A percentile compares a stretch with the other conserved stretches of the same genome.
Conservation (phyloP, 2,329 filamentous ascomycete genomes). For the Gremmenia infestans region DNA sequence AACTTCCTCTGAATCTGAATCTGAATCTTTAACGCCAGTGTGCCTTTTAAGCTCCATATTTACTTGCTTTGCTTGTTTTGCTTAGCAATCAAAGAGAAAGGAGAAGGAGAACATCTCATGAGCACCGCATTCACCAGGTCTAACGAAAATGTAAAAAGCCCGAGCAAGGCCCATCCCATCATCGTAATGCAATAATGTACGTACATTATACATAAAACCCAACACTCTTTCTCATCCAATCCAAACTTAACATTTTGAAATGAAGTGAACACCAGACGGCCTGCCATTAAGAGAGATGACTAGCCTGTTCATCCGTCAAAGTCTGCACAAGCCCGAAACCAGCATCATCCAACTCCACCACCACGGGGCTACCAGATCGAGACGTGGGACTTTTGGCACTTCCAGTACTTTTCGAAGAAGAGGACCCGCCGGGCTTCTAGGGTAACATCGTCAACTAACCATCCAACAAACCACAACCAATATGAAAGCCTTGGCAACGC, state of each 20-base stretch:
- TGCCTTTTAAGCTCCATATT: conserved; percentile 22
- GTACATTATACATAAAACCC: conserved; percentile 4
- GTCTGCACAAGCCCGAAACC: conserved; percentile 12
- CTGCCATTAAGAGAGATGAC: conserved; percentile 25
- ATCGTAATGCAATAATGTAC: not conserved
- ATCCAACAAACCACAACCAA: too few relatives aligned
- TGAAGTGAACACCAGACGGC: too few relatives aligned
- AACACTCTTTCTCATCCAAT: not conserved
- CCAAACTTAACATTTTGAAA: not conserved
- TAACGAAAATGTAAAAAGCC: too few relatives aligned
- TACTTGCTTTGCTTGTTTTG: conserved; percentile 9
- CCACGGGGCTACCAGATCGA: conserved; percentile 6
- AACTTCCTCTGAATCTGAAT: not conserved
- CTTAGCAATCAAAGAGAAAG: conserved; percentile 4
- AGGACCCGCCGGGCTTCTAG: conserved; percentile 17
- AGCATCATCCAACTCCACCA: not conserved
- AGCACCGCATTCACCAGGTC: too few relatives aligned
- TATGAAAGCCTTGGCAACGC: too few relatives aligned
- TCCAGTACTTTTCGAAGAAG: conserved; percentile 3
- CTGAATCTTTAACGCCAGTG: conserved; percentile 14
- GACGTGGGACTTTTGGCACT: conserved; percentile 10
- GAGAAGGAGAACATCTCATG: not conserved
- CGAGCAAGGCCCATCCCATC: not conserved
- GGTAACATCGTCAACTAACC: not conserved
- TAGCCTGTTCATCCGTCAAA: conserved; percentile 26